Base-by-base conservation (phyloP, 1,284 basidiomycete species). In the Pholiota adiposa region DNA sequence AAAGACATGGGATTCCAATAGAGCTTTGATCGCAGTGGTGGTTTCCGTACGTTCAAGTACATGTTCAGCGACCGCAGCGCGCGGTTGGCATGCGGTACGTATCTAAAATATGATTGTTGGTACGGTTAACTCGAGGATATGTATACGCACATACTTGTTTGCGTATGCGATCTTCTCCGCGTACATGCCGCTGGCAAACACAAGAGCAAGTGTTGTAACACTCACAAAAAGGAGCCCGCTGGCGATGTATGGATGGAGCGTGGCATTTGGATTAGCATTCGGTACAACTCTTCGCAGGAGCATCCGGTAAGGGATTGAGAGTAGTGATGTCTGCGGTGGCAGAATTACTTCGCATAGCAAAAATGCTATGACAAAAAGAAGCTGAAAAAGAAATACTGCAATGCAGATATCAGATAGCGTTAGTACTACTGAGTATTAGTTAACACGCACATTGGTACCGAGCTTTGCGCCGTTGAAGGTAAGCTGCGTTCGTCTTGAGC, bases 171-270 rank as follows among this genome's bases (percentile, higher is more conserved):
- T 97, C 78, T 97, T 96, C 75, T 98, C 96, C 7, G 91, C 84
- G 70, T 98, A 98, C 86, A 97, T 92, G 7, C 97, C 97, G 67
- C 92, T 96, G 1, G 95, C 94, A 72, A 98, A 98, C 83, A 99
- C 98, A 38, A 99, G 83, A 31, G 93, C 87, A 7, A 98, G 85
- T 0, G 95, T 97, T 11, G 94, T 96, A 59, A 93, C 85, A 25
- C 90, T 87, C 44, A 97, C 92, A 61, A 95, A 91, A 12, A 96
- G 79, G 50, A 94, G 75, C 2, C 90, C 93, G 44, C 87, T 89
- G 6, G 87, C 81, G 63, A 92, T 75, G 72, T 92, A 94, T 12
- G 89, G 88, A 67, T 85, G 88, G 0, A 87, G 75, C 19, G 75
- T 73, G 16, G 84, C 76, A 41, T 79, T 72, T 3, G 70, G 72